Base-by-base conservation (phyloP, 768 basidiomycete species). In the Russula griseocarnosa region DNA sequence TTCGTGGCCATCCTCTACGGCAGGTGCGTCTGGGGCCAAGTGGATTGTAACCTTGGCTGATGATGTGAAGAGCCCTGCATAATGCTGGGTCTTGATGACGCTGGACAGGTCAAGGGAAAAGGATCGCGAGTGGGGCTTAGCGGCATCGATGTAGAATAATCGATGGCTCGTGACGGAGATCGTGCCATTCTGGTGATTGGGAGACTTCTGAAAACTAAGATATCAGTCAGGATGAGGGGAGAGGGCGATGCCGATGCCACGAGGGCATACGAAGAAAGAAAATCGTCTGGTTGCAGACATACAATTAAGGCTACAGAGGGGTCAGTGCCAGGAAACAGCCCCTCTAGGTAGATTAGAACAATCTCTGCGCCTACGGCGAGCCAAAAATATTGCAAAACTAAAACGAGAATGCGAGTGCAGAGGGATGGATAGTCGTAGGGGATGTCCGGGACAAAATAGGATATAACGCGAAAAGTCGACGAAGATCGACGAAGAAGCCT, bases 21-120 rank as follows among this genome's bases (percentile, higher is more conserved):
- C 65, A 64, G 66, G 68, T 56, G 56, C 30, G 26, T 56, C 66
- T 51, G 74, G 61, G 68, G 82, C 76, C 34, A 93, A 79, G 70
- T 86, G 78, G 5, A 95, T 76, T 1, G 96, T 95, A 61, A 96
- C 81, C 75, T 99, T 99, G 2, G 96, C 70, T 0, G 90, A 92
- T 3, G 91, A 94, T 58, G 83, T 89, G 79, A 98, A 89, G 56
- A 98, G 83, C 2, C 96, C 94, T 4, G 87, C 86, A 72, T 96
- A 98, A 74, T 88, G 82, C 59, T 97, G 92, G 1, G 94, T 96
- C 70, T 87, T 87, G 0, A 76, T 75, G 54, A 98, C 79, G 67
- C 76, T 76, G 0, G 79, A 75, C 20, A 98, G 82, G 67, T 85
- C 81, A 65, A 96, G 71, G 14, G 80, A 77, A 70, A 94, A 87